Conservation (phyloP, 371 early-diverging fungal genomes). For the Mucor circinelloides region DNA sequence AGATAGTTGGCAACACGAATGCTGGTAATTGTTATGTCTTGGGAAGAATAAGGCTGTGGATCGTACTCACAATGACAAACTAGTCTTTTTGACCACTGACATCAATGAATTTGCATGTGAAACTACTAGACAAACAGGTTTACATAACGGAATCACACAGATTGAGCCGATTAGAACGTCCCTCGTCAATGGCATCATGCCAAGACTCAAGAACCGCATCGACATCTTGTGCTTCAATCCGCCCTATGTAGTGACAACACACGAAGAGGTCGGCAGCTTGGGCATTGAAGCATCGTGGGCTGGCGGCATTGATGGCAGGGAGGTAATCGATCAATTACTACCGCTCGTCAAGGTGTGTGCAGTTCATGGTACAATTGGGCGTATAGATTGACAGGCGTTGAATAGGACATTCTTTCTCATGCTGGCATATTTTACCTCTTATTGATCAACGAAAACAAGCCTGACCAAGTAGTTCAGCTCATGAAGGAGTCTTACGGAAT, state of each 20-base stretch:
- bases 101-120: constrained; percentile 77
- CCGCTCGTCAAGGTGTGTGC: constrained; percentile 65
- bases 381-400: not conserved
- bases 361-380: too few relatives aligned
- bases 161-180: constrained; percentile 67
- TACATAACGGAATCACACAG: constrained; percentile 48
- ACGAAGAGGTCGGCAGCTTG: constrained; percentile 74
- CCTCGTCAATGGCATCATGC: constrained; percentile 56
- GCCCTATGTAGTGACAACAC: constrained; percentile 86
- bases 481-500: constrained; percentile 49
- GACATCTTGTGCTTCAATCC: constrained; percentile 94
- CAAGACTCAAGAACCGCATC: constrained; percentile 55
- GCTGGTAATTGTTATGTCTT: constrained; percentile 33
- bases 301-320: constrained; percentile 91
- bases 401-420: constrained; percentile 66
- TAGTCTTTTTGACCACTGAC: constrained; percentile 74
- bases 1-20: constrained; percentile 51
- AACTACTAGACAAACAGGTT: constrained; percentile 69
- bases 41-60: too few relatives aligned
- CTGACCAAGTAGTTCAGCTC: constrained; percentile 74
- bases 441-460: constrained; percentile 88
- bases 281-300: constrained; percentile 91
- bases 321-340: constrained; percentile 86
- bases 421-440: constrained; percentile 87
- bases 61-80: not conserved